Evolutionary conservation across 2,329 filamentous ascomycete genomes (phyloP), one percentile per base, ranked within the genome.

Genomic region (Aspergillus sp.): DNA sequence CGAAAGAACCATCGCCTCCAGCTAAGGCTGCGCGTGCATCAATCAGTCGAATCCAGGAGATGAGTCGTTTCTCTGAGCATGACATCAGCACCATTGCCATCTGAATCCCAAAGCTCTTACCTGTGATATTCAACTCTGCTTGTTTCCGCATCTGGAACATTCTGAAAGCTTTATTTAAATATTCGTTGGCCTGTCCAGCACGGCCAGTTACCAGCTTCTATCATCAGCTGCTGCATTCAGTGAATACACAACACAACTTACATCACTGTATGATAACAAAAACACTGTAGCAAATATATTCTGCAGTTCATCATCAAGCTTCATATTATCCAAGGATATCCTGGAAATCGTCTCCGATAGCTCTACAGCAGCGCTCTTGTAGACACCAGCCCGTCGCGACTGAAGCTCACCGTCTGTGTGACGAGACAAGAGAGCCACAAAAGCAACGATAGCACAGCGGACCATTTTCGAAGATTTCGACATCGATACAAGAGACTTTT

Each of bases 1-100:
- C 59, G 42, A 79, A 78, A 1, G 78, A 59, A 0, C 77, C 77
- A 43, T 79, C 76, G 1, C 77, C 76, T 3, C 77, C 77, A 1
- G 76, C 77, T 2, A 75, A 76, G 9, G 79, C 76, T 4, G 77
- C 76, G 7, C 76, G 67, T 1, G 73, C 76, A 49, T 80, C 77
- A 3, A 81, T 65, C 3, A 80, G 63, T 4, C 76, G 72, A 31
- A 80, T 68, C 77, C 76, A 81, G 2, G 73, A 72, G 30, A 81
- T 64, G 0, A 79, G 52, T 7, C 74, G 70, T 47, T 71, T 69
- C 50, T 79, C 75, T 3, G 69, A 12, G 19, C 12, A 32, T 8
- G n/a, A 39, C 27, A 47, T 19, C 28, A 33, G 34, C 11, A 43
- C 4, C 6, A 33, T 32, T n/a, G 4, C 8, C 8, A 9, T 9